Evolutionary conservation across 495 filamentous ascomycete genomes (phyloP), one percentile per base, ranked within the genome.

Genomic region (Poronia punctata): DNA sequence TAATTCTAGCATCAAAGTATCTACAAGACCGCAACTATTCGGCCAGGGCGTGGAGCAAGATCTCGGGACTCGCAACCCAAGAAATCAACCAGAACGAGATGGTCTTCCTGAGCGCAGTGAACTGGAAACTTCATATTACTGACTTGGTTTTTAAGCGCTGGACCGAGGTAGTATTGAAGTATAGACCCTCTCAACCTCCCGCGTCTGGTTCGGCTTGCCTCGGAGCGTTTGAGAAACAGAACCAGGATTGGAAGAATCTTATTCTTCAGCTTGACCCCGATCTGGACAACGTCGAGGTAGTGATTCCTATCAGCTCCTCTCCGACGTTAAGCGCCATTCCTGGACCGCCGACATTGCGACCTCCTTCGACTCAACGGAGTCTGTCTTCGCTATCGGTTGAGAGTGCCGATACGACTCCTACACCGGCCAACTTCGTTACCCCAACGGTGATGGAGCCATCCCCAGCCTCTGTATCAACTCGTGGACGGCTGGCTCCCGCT

Each of bases 81-180:
- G 92, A 98, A 65, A 95, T 98, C 61, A 97, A 97, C 65, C 80
- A 85, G 49, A 97, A 96, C 58, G 92, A 98, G 65, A 83, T 94
- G 69, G 80, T 86, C 28, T 98, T 97, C 60, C 74, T 97, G 14
- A 60, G 80, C 35, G 87, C 89, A 9, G 85, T 98, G 39, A 79
- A 86, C 49, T 98, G 92, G 92, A 84, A 84, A 53, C 76, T 98
- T 28, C 92, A 98, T 59, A 88, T 98, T 49, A 80, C 87, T 0
- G 87, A 95, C 45, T 72, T 78, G 3, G 75, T 82, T 10, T 98
- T 93, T 62, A 84, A 92, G 56, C 80, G 83, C 36, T 98, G 92
- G 92, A 80, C 86, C 15, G 88, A 95, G 53, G 79, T 95, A 41
- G 84, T 96, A 39, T 64, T 94, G 35, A 87, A 85, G 57, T 79